phyloP scores from a whole-genome alignment of 306 rosid genomes.

The cucumber (Cucumis sativus) region DNA sequence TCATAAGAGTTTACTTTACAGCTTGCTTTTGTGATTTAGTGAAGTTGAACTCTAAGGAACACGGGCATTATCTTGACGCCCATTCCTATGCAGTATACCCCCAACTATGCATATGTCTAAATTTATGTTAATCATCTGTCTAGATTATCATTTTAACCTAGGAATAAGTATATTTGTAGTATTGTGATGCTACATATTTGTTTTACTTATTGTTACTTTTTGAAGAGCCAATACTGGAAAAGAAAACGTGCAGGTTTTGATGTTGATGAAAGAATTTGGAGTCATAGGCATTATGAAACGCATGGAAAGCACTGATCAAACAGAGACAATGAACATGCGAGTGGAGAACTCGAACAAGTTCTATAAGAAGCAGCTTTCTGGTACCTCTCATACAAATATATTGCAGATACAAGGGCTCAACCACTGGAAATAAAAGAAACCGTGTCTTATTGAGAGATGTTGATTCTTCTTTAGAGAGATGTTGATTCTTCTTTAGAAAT shows the following conservation, averaged over 20 bases:
- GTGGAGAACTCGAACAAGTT: constrained; percentile 17
- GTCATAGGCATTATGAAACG: constrained; percentile 18
- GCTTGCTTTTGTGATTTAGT: background rate
- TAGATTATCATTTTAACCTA: background rate
- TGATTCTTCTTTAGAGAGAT: constrained; percentile 33
- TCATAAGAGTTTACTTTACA: background rate
- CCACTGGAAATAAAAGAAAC: constrained; percentile 27
- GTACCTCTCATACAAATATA: constrained; percentile 21
- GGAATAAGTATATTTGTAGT: background rate
- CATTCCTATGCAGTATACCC: background rate
- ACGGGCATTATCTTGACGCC: background rate
- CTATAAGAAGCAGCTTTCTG: constrained; percentile 24
- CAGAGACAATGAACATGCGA: constrained; percentile 12
- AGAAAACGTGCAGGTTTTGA: constrained; percentile 33
- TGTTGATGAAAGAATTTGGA: constrained; percentile 47
- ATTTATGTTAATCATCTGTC: background rate
- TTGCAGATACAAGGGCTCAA: constrained; percentile 42
- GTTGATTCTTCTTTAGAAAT: constrained; percentile 25
- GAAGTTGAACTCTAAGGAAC: background rate
- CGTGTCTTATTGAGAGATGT: constrained; percentile 28
- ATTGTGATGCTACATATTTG: background rate
- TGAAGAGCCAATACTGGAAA: background rate
- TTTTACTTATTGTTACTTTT: background rate
- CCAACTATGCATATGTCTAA: background rate
- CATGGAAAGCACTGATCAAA: constrained; percentile 12